Evolutionary conservation across 495 filamentous ascomycete genomes (phyloP).

Genomic region (Xylaria longipes): DNA sequence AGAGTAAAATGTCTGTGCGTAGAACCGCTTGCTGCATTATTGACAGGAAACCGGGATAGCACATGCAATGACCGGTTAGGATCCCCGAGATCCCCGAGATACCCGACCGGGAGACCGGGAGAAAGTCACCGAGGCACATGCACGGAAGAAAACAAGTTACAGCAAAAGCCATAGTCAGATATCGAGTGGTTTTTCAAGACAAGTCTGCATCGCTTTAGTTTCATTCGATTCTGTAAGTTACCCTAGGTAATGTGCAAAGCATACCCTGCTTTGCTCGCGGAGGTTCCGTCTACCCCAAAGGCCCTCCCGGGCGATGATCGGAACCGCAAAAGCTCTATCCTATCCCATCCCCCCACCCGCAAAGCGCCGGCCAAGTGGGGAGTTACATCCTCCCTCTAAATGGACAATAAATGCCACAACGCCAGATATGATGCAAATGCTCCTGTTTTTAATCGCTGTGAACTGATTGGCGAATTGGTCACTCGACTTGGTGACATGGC

Average conservation of each 20-base stretch:
- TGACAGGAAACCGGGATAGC: constrained; percentile 2
- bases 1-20: not conserved
- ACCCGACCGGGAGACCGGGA: not conserved
- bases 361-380: constrained; percentile 1
- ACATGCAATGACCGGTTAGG: not conserved
- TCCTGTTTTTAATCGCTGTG: constrained; percentile 9
- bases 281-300: constrained; percentile 2
- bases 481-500: not conserved
- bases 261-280: constrained; percentile 9
- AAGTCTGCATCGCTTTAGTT: not conserved
- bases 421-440: constrained; percentile 28
- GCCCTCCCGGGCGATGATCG: not conserved
- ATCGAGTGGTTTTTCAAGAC: not conserved
- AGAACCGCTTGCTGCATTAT: constrained; percentile 13
- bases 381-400: constrained; percentile 13
- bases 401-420: constrained; percentile 18
- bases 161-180: not conserved
- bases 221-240: not conserved
- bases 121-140: constrained; percentile 1
- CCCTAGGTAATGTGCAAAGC: not conserved
- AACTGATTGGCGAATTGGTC: not conserved
- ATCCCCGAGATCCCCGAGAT: not conserved
- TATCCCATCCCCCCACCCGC: constrained; percentile 8
- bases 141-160: not conserved
- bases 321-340: constrained; percentile 20